These are phyloP conservation scores for Asterophora parasitica DNA, from an alignment of 768 basidiomycete species.

Conservation along the genomic window DNA sequence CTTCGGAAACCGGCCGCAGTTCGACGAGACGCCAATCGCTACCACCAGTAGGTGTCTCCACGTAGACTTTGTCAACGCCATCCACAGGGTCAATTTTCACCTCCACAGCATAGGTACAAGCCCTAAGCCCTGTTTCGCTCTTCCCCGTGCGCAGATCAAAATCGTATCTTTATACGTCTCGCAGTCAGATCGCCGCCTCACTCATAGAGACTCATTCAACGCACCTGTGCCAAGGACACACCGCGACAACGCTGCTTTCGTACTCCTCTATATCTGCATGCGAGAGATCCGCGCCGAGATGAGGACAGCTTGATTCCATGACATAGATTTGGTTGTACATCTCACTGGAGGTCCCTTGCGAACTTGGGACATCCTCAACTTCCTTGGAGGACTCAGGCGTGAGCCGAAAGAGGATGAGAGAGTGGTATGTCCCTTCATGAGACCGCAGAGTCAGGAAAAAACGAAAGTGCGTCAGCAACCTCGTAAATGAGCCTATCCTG, in stretches of 20 bases:
- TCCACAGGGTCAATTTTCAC: conserved; percentile 36
- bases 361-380: neutral
- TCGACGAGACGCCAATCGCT: conserved; percentile 62
- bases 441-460: conserved; percentile 60
- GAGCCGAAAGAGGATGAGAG: conserved; percentile 62
- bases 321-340: conserved; percentile 53
- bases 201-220: conserved; percentile 4
- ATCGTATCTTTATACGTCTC: conserved; percentile 49
- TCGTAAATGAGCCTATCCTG: conserved; percentile 40
- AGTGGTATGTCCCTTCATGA: conserved; percentile 51
- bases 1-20: conserved; percentile 69
- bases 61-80: conserved; percentile 45
- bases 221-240: conserved; percentile 75
- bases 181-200: neutral
- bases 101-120: conserved; percentile 63
- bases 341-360: conserved; percentile 2
- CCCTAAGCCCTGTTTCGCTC: conserved; percentile 62
- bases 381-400: conserved; percentile 24
- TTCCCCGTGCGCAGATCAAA: conserved; percentile 67
- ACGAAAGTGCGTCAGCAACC: conserved; percentile 51
- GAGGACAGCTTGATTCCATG: conserved; percentile 80
- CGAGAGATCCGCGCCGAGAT: conserved; percentile 75
- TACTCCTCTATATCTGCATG: conserved; percentile 77
- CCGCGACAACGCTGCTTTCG: conserved; percentile 54
- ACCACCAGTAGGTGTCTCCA: conserved; percentile 52